phyloP scores from a whole-genome alignment of 2,329 filamentous ascomycete genomes.

The Fusarium drepaniforme region DNA sequence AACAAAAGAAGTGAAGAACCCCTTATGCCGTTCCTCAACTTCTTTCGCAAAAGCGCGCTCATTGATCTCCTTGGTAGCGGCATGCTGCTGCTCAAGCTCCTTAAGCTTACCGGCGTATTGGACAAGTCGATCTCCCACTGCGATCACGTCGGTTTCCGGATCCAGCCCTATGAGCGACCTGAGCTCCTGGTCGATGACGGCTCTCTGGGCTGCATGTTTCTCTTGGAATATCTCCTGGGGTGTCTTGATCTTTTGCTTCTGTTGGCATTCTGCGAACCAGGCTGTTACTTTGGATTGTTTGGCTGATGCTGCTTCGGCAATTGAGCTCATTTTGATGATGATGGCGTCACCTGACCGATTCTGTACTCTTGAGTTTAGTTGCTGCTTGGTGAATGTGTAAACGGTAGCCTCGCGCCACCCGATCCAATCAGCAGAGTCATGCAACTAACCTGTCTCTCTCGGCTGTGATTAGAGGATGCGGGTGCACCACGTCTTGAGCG shows the following conservation, averaged over 20 bases:
- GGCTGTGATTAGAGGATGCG: not conserved
- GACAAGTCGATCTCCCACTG: not conserved
- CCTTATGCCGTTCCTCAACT: not conserved
- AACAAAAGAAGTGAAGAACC: not conserved
- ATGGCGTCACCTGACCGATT: not conserved
- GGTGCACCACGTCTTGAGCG: not conserved
- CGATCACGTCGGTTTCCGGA: not conserved
- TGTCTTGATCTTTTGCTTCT: not conserved
- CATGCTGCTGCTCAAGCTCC: not conserved
- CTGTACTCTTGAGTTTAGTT: not conserved
- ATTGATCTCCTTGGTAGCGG: not conserved
- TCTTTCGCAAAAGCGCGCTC: not conserved
- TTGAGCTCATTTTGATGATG: not conserved
- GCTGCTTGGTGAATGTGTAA: not conserved
- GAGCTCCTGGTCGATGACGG: not conserved
- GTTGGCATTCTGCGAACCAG: not conserved
- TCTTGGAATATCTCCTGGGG: not conserved
- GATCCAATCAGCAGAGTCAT: not conserved
- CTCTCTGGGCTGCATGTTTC: not conserved
- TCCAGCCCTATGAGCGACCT: not conserved
- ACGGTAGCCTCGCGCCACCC: not conserved
- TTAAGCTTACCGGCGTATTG: not conserved
- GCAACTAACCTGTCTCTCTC: not conserved
- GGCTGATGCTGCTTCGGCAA: not conserved
- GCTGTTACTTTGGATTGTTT: not conserved